phyloP scores from a whole-genome alignment of 768 basidiomycete genomes.

The Termitomyces heimii region DNA sequence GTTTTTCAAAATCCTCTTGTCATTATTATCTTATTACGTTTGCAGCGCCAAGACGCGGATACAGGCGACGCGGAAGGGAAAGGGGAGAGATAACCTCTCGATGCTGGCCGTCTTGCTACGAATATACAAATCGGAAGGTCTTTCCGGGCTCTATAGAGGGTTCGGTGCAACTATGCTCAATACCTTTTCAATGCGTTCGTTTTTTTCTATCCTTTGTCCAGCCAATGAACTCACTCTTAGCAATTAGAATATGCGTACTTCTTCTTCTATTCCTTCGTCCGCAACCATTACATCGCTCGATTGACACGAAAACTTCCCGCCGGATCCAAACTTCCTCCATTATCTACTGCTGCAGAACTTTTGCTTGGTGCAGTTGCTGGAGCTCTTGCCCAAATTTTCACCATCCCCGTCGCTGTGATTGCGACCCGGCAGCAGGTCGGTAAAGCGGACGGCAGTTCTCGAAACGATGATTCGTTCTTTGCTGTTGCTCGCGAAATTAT shows the following conservation, averaged over 20 bases:
- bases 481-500: slow-evolving; percentile 82
- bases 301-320: slow-evolving; percentile 51
- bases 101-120: slow-evolving; percentile 60
- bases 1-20: slow-evolving; percentile 18
- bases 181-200: slow-evolving; percentile 94
- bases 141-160: slow-evolving; percentile 81
- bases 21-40: slow-evolving; percentile 1
- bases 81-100: slow-evolving; percentile 48
- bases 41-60: slow-evolving; percentile 89
- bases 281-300: slow-evolving; percentile 75
- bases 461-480: slow-evolving; percentile 65
- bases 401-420: slow-evolving; percentile 96
- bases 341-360: slow-evolving; percentile 79
- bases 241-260: slow-evolving; percentile 94
- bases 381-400: slow-evolving; percentile 94
- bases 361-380: slow-evolving; percentile 89
- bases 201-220: background rate
- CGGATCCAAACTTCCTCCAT: slow-evolving; percentile 52
- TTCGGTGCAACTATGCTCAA: slow-evolving; percentile 97
- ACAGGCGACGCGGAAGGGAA: slow-evolving; percentile 64
- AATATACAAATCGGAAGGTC: slow-evolving; percentile 77
- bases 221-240: background rate
- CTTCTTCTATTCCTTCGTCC: slow-evolving; percentile 95
- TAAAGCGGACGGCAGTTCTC: slow-evolving; percentile 20
- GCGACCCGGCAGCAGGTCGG: slow-evolving; percentile 96